Conservation (phyloP, 352 stramenopile species). For the Globisporangium cederbergense region DNA sequence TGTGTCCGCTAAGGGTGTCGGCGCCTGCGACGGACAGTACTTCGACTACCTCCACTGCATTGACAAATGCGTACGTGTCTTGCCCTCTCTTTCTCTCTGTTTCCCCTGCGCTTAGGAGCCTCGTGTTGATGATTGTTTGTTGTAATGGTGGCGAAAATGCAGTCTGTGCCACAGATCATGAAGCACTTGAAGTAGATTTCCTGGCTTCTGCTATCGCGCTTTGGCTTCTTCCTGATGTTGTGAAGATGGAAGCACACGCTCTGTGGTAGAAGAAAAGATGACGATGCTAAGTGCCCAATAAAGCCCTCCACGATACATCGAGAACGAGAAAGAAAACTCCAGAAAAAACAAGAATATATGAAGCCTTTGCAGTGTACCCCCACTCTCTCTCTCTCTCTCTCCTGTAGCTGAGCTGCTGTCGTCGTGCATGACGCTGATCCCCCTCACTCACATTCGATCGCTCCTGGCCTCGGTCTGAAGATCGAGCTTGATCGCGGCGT, state of each 20-base stretch:
- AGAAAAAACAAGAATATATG: slow-evolving; percentile 12
- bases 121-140: background rate
- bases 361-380: slow-evolving; percentile 12
- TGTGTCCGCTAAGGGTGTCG: slow-evolving; percentile 90
- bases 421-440: background rate
- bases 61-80: slow-evolving; percentile 89
- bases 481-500: too few relatives aligned
- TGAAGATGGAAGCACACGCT: background rate
- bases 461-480: too few relatives aligned
- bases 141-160: slow-evolving; percentile 15
- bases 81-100: background rate
- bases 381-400: background rate
- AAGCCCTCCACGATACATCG: slow-evolving; percentile 11
- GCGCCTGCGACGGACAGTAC: slow-evolving; percentile 94
- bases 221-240: background rate
- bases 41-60: slow-evolving; percentile 95
- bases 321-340: slow-evolving; percentile 3
- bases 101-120: background rate
- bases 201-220: background rate
- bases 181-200: slow-evolving; percentile 90
- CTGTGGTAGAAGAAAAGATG: slow-evolving; percentile 10
- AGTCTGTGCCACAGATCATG: slow-evolving; percentile 93
- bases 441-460: background rate
- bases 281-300: slow-evolving; percentile 10
- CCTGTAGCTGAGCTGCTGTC: background rate